Evolutionary conservation across 2,329 filamentous ascomycete species (phyloP).

Genomic region (Hypoxylon sp.): DNA sequence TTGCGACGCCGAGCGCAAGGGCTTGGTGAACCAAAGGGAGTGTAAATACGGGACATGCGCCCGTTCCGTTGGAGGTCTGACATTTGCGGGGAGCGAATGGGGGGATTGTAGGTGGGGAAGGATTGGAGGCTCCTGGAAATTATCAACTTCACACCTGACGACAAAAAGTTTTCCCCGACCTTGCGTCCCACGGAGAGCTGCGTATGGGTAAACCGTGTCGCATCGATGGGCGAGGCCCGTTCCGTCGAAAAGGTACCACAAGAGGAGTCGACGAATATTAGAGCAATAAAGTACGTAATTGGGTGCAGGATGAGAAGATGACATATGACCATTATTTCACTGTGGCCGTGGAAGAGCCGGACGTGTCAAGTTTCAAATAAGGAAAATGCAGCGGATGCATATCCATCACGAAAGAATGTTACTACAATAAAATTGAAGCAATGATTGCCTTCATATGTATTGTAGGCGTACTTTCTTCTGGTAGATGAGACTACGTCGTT

Average conservation of each 20-base stretch:
- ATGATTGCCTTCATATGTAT: no score
- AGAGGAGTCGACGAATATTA: conserved; percentile 37
- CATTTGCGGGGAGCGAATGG: conserved; percentile 26
- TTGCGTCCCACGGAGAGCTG: conserved; percentile 19
- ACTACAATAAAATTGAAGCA: no score
- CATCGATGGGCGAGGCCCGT: conserved; percentile 32
- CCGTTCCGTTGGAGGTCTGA: conserved; percentile 22
- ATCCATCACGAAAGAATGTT: conserved; percentile 7
- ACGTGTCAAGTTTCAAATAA: background rate
- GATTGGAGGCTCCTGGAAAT: conserved; percentile 33
- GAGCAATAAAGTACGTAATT: conserved; percentile 42
- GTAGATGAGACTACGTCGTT: background rate
- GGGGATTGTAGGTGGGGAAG: conserved; percentile 31
- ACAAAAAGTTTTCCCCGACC: conserved; percentile 29
- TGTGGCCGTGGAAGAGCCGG: no score
- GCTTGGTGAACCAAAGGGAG: conserved; percentile 29
- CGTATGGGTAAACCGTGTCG: conserved; percentile 25
- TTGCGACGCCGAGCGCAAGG: conserved; percentile 20
- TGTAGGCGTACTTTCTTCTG: no score
- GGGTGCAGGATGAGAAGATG: background rate
- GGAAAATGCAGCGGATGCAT: conserved; percentile 15
- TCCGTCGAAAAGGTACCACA: conserved; percentile 36
- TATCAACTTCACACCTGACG: conserved; percentile 39
- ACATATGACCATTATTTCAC: no score
- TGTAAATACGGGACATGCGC: conserved; percentile 13